phyloP scores from a whole-genome alignment of 805 yeast genomes.

The Pichia gijzeniarum region DNA sequence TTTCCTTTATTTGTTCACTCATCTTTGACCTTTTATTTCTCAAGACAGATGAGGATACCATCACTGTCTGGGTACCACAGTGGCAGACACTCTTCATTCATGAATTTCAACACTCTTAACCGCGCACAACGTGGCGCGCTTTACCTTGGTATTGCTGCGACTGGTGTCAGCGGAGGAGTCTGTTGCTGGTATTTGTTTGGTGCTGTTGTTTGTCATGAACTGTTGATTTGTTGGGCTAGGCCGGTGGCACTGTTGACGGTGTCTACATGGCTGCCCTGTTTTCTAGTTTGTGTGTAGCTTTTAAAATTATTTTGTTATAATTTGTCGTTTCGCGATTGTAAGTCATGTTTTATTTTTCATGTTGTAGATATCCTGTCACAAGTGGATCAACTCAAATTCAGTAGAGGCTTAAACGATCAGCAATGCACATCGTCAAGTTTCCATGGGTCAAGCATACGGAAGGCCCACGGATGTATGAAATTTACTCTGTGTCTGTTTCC shows the following conservation, averaged over 20 bases:
- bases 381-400: too few species aligned
- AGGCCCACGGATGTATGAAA: conserved; percentile 74
- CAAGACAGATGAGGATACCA: conserved; percentile 6
- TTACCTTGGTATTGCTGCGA: conserved; percentile 6
- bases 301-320: neutral
- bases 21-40: neutral
- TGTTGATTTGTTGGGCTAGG: neutral
- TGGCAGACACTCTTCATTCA: neutral
- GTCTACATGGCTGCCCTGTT: neutral
- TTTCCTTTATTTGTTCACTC: neutral
- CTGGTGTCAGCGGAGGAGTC: conserved; percentile 14
- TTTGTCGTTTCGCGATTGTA: too few species aligned
- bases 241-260: neutral
- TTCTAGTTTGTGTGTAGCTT: neutral
- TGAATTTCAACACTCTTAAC: conserved; percentile 1
- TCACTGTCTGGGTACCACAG: conserved; percentile 1
- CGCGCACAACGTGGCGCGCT: conserved; percentile 15
- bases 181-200: neutral
- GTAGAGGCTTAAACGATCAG: too few species aligned
- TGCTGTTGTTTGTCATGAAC: neutral
- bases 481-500: conserved; percentile 75
- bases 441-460: conserved; percentile 73
- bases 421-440: conserved; percentile 56
- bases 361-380: too few species aligned
- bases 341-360: too few species aligned